Conservation (phyloP, 2,329 filamentous ascomycete genomes). For the Epichloe baconii region DNA sequence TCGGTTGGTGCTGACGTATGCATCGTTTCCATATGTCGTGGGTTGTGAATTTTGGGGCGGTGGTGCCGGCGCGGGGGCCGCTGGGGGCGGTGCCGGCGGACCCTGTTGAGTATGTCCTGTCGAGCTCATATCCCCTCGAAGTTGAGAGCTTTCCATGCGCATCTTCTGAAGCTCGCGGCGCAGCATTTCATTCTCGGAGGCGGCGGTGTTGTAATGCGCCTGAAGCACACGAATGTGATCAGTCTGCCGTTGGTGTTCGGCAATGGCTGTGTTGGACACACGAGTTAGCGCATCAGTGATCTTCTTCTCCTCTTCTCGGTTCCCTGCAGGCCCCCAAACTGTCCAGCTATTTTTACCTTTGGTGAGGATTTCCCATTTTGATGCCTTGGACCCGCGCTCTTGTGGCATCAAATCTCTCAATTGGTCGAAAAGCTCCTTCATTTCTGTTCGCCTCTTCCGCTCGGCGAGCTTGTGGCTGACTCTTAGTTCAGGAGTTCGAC, state of each 20-base stretch:
- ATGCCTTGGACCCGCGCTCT: slow-evolving; percentile 70
- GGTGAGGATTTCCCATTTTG: slow-evolving; percentile 80
- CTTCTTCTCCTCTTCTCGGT: neutral
- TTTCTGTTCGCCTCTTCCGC: slow-evolving; percentile 70
- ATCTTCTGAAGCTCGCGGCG: slow-evolving; percentile 35
- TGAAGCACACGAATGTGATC: slow-evolving; percentile 35
- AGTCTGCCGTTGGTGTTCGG: slow-evolving; percentile 43
- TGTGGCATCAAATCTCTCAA: slow-evolving; percentile 67
- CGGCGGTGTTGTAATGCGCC: slow-evolving; percentile 27
- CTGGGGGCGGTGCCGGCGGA: slow-evolving; percentile 13
- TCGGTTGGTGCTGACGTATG: slow-evolving; percentile 22
- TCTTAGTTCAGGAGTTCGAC: slow-evolving; percentile 66
- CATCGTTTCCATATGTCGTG: slow-evolving; percentile 15
- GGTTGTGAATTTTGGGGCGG: slow-evolving; percentile 6
- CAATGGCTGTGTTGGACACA: slow-evolving; percentile 34
- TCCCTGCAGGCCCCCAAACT: neutral
- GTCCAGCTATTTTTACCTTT: slow-evolving; percentile 47
- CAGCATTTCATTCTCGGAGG: slow-evolving; percentile 33
- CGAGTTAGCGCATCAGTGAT: neutral
- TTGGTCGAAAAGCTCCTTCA: slow-evolving; percentile 79
- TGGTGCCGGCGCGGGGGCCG: slow-evolving; percentile 10
- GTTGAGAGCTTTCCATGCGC: slow-evolving; percentile 34
- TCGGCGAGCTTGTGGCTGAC: slow-evolving; percentile 79
- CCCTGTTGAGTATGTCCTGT: slow-evolving; percentile 12
- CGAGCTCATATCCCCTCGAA: slow-evolving; percentile 24